These are phyloP conservation scores for Lactifluus echinatus DNA, from an alignment of 768 basidiomycete species.

Conservation along the genomic window DNA sequence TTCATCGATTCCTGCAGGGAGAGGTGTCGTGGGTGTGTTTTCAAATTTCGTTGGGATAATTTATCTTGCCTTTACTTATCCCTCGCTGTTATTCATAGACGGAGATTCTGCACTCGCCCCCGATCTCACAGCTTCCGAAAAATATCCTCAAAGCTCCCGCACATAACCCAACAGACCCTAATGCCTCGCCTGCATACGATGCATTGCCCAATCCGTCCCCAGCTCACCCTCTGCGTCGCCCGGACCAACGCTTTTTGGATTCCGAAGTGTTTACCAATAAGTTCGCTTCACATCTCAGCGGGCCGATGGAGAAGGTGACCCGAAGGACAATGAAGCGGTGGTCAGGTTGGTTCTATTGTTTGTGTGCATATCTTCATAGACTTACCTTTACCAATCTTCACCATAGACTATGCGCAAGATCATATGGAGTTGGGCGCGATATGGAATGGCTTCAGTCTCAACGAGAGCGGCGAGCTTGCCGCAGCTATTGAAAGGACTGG, in stretches of 20 bases:
- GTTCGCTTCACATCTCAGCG: conserved; percentile 85
- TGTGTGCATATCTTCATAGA: not conserved
- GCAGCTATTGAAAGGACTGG: conserved; percentile 92
- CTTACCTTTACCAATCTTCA: not conserved
- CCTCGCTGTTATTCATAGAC: conserved; percentile 38
- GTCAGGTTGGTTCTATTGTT: conserved; percentile 53
- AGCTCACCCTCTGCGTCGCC: conserved; percentile 79
- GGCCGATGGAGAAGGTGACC: conserved; percentile 95
- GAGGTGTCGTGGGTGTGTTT: conserved; percentile 87
- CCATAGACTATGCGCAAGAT: conserved; percentile 70
- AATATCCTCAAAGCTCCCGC: conserved; percentile 93
- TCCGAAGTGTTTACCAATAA: conserved; percentile 94
- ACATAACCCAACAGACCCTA: conserved; percentile 83
- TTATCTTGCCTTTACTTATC: not conserved
- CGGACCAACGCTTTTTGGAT: conserved; percentile 93
- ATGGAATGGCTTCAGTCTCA: conserved; percentile 88
- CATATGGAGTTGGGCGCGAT: conserved; percentile 87
- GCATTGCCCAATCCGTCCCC: conserved; percentile 86
- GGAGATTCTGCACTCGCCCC: conserved; percentile 90
- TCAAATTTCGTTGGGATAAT: not conserved
- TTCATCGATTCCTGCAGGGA: conserved; percentile 91
- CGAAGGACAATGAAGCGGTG: conserved; percentile 88
- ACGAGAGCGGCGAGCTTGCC: conserved; percentile 67
- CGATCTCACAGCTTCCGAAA: conserved; percentile 85
- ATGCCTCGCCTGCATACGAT: conserved; percentile 63